Evolutionary conservation across 495 filamentous ascomycete species (phyloP).

Genomic region (Penicillium chermesinum): DNA sequence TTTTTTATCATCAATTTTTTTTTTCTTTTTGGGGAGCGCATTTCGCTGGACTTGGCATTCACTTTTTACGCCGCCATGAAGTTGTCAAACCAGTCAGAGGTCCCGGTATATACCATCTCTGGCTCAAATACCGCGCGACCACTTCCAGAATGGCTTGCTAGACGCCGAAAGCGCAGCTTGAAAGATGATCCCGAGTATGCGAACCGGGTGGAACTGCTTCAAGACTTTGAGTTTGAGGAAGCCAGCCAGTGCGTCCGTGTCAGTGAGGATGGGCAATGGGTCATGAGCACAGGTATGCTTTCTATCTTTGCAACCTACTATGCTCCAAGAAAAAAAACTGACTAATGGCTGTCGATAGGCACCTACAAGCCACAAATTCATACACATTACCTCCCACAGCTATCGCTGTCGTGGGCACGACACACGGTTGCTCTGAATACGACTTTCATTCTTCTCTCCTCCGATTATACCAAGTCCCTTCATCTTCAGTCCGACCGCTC

Average conservation of each 20-base stretch:
- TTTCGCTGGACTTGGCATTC: constrained; percentile 1
- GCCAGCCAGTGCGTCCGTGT: constrained; percentile 88
- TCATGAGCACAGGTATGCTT: constrained; percentile 84
- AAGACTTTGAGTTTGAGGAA: constrained; percentile 98
- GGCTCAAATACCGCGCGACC: constrained; percentile 86
- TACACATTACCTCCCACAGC: constrained; percentile 85
- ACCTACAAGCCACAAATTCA: constrained; percentile 97
- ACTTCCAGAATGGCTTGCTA: constrained; percentile 90
- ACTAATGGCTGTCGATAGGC: constrained; percentile 34
- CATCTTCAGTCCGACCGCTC: constrained; percentile 89
- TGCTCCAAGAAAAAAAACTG: constrained; percentile 11
- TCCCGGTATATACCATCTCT: constrained; percentile 94
- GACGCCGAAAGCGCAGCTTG: constrained; percentile 85
- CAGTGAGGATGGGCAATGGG: constrained; percentile 96
- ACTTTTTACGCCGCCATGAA: constrained; percentile 55
- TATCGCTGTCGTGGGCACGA: constrained; percentile 86
- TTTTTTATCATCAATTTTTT: constrained; percentile 44
- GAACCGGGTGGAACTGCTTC: constrained; percentile 88
- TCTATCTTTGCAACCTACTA: background rate
- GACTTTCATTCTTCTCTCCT: constrained; percentile 86
- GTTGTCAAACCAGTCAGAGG: constrained; percentile 77
- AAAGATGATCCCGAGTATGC: constrained; percentile 91
- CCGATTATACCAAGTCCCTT: constrained; percentile 90
- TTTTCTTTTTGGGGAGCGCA: constrained; percentile 18
- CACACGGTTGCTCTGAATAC: constrained; percentile 93